Conservation (phyloP, 805 yeast genomes). For the Candida anglica region DNA sequence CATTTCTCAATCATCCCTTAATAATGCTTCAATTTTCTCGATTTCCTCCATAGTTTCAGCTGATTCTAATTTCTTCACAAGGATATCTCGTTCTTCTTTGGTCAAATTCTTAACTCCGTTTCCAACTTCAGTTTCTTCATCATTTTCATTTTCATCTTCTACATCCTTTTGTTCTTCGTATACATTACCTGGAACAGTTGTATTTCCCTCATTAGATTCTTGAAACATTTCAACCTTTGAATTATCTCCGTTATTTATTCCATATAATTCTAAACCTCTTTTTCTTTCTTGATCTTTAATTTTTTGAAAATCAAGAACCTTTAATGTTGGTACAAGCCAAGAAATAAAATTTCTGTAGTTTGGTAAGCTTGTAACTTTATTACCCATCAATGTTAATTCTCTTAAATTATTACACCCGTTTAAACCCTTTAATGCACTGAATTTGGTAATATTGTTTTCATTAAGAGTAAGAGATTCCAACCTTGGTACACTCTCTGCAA, state of each 20-base stretch:
- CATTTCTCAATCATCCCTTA: too few relatives aligned
- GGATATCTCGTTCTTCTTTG: constrained; percentile 46
- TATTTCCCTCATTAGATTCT: constrained; percentile 15
- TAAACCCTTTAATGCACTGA: constrained; percentile 40
- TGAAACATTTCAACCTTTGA: too few relatives aligned
- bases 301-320: constrained; percentile 63
- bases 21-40: constrained; percentile 57
- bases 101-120: constrained; percentile 44
- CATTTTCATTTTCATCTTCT: constrained; percentile 12
- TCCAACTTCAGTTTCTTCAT: constrained; percentile 29
- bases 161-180: constrained; percentile 6
- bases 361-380: constrained; percentile 47
- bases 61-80: constrained; percentile 50
- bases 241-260: too few relatives aligned
- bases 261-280: constrained; percentile 42
- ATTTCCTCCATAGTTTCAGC: constrained; percentile 77
- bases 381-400: constrained; percentile 51
- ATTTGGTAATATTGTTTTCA: constrained; percentile 45
- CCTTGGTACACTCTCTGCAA: constrained; percentile 38
- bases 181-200: constrained; percentile 6
- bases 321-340: constrained; percentile 59
- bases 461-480: constrained; percentile 50
- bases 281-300: constrained; percentile 54
- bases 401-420: constrained; percentile 37
- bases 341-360: constrained; percentile 60